phyloP scores from a whole-genome alignment of 2,329 filamentous ascomycete genomes.

The Aureobasidium subglaciale region DNA sequence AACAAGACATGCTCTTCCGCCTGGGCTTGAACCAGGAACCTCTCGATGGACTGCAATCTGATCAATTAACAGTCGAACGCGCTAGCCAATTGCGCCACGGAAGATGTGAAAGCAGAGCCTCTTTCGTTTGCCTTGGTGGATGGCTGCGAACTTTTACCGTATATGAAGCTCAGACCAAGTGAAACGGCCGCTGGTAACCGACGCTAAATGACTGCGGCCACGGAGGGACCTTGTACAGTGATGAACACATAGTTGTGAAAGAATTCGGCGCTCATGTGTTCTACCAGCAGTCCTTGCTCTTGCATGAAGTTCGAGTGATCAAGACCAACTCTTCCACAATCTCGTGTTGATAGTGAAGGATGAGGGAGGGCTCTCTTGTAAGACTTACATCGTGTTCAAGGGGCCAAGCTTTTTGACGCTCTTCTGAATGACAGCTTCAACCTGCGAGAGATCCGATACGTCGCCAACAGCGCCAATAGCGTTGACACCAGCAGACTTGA shows the following conservation, averaged over 20 bases:
- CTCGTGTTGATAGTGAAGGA: too few species aligned
- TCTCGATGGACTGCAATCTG: conserved; percentile 13
- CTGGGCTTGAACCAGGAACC: conserved; percentile 16
- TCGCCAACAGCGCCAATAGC: conserved; percentile 53
- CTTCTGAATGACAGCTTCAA: conserved; percentile 46
- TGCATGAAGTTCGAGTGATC: too few species aligned
- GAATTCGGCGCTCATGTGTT: background rate
- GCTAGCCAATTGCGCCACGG: conserved; percentile 17
- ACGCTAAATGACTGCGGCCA: too few species aligned
- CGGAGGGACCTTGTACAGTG: too few species aligned
- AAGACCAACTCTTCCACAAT: too few species aligned
- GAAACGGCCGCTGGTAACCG: too few species aligned
- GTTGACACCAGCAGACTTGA: conserved; percentile 45
- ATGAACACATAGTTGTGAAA: too few species aligned
- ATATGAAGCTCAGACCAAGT: too few species aligned
- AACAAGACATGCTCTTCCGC: conserved; percentile 6
- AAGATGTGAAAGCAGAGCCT: background rate
- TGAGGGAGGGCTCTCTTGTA: too few species aligned
- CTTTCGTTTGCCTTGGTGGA: background rate
- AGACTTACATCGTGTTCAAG: conserved; percentile 38
- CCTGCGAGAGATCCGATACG: conserved; percentile 50
- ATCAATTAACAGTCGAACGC: conserved; percentile 16
- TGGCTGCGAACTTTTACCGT: background rate
- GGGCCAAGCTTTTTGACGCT: conserved; percentile 50
- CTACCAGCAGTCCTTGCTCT: background rate